Conservation (phyloP, 2,329 filamentous ascomycete genomes). For the Domatiomyces globalis region DNA sequence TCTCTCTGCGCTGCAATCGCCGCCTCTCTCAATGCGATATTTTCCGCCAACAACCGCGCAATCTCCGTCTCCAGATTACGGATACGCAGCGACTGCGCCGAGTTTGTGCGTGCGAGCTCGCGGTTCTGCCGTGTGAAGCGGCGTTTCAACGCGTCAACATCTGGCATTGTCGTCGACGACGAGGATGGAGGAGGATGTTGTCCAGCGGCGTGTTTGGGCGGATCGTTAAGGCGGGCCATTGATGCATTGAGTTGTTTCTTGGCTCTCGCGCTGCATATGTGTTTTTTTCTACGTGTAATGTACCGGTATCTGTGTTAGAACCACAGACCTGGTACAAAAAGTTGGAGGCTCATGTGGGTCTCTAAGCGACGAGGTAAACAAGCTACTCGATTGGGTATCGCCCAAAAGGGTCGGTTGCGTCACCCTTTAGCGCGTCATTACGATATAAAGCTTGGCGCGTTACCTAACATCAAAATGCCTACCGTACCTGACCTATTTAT, state of each 20-base stretch:
- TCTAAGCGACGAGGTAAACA: neutral
- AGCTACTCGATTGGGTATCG: neutral
- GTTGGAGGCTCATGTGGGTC: neutral
- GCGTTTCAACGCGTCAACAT: slow-evolving; percentile 31
- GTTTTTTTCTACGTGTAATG: neutral
- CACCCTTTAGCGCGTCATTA: neutral
- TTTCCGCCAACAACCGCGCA: slow-evolving; percentile 45
- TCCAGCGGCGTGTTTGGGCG: slow-evolving; percentile 27
- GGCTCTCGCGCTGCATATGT: neutral
- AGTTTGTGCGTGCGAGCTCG: slow-evolving; percentile 51
- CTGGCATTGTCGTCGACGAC: neutral
- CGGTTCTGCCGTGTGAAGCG: slow-evolving; percentile 52
- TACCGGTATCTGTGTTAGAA: neutral
- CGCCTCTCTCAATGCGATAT: slow-evolving; percentile 45
- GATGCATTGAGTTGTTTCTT: slow-evolving; percentile 4
- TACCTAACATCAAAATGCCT: too few species aligned
- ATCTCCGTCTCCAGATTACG: slow-evolving; percentile 49
- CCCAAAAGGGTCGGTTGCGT: neutral
- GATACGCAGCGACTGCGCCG: slow-evolving; percentile 49
- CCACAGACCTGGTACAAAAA: too few species aligned
- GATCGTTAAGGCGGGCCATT: slow-evolving; percentile 39
- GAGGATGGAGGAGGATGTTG: neutral
- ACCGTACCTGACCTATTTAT: too few species aligned
- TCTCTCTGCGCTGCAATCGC: slow-evolving; percentile 43
- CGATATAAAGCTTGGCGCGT: too few species aligned